Evolutionary conservation across 441 rosid species (phyloP).

Genomic region (Pelargonium cotyledonis): DNA sequence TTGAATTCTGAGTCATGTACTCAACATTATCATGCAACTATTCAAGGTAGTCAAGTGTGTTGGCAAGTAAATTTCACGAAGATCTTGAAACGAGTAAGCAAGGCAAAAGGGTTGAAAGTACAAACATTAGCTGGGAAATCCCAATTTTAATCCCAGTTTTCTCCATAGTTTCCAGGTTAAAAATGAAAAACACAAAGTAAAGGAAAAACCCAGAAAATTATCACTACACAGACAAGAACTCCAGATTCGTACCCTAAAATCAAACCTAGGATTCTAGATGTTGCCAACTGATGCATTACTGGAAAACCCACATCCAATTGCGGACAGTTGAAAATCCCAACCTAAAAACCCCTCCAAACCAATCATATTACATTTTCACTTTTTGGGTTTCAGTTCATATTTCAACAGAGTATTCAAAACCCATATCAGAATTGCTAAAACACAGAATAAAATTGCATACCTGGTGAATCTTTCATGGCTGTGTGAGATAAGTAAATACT

Average conservation of each 20-base stretch:
- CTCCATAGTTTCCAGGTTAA: too few relatives aligned
- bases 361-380: neutral
- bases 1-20: too few relatives aligned
- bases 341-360: neutral
- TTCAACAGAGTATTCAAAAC: neutral
- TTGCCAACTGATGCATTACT: neutral
- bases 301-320: neutral
- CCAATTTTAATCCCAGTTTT: too few relatives aligned
- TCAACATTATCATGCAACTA: too few relatives aligned
- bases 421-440: neutral
- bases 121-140: too few relatives aligned
- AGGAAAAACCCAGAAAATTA: neutral
- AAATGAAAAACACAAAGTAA: too few relatives aligned
- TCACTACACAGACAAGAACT: neutral
- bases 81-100: too few relatives aligned
- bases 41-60: too few relatives aligned
- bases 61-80: too few relatives aligned
- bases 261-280: neutral
- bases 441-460: neutral
- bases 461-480: slow-evolving; percentile 2
- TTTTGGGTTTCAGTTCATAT: neutral
- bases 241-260: neutral
- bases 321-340: neutral
- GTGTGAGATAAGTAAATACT: neutral
- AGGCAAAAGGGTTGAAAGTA: too few relatives aligned